A percentile compares a stretch with the other conserved stretches of the same genome.
Conservation (phyloP, 2,329 filamentous ascomycete species). For the Sclerotinia borealis region DNA sequence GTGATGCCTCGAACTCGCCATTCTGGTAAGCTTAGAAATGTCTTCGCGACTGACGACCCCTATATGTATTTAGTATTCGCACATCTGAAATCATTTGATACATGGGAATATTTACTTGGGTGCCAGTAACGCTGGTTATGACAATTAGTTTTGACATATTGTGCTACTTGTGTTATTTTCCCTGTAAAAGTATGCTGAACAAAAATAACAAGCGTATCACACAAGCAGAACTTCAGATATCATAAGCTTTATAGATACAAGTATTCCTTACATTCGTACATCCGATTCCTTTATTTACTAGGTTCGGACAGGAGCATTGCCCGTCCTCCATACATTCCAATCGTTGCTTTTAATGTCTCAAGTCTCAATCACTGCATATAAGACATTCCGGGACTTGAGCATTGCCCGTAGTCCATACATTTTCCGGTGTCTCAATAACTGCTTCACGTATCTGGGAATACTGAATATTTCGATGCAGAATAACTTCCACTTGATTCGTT, state of each 20-base stretch:
- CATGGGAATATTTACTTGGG: neutral
- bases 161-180: neutral
- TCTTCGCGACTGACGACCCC: neutral
- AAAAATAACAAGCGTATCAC: neutral
- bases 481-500: neutral
- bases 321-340: neutral
- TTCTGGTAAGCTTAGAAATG: neutral
- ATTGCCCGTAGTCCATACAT: neutral
- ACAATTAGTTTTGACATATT: neutral
- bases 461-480: neutral
- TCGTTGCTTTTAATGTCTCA: too few species aligned
- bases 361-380: too few species aligned
- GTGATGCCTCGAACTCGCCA: conserved; percentile 40
- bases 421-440: neutral
- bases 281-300: neutral
- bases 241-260: neutral
- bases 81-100: neutral
- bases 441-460: neutral
- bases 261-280: neutral
- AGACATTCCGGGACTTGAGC: too few species aligned
- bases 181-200: neutral
- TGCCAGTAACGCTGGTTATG: neutral
- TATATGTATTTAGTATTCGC: neutral
- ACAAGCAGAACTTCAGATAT: neutral
- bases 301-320: neutral